Evolutionary conservation across 768 basidiomycete genomes (phyloP).

Genomic region (Lanmaoa pseudosensibilis): DNA sequence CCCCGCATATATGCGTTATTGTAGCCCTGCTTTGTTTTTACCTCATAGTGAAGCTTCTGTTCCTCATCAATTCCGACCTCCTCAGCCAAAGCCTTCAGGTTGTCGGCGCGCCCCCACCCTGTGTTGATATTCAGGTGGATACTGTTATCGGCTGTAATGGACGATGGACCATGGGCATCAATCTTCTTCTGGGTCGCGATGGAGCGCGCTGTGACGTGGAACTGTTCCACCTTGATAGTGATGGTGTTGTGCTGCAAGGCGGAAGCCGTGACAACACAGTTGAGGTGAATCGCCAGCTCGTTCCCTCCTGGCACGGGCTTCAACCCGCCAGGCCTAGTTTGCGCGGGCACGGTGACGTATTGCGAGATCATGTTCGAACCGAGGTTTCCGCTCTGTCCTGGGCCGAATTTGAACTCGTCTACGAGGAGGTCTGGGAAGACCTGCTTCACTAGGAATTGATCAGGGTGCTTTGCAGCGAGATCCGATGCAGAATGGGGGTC

Average conservation of each 20-base stretch:
- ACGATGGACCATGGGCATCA: not conserved
- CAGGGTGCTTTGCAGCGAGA: not conserved
- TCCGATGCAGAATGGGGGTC: not conserved
- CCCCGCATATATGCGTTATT: not conserved
- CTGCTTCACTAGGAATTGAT: not conserved
- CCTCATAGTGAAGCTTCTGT: constrained; percentile 1
- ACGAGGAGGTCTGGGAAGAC: not conserved
- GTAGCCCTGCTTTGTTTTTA: constrained; percentile 3
- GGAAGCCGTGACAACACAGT: not conserved
- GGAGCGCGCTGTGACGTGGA: constrained; percentile 4
- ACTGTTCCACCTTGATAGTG: not conserved
- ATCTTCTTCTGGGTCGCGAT: constrained; percentile 2
- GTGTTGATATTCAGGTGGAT: constrained; percentile 8
- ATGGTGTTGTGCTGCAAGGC: not conserved
- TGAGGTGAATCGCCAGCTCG: constrained; percentile 10
- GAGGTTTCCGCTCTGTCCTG: not conserved
- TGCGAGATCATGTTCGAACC: constrained; percentile 11
- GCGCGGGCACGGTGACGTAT: not conserved
- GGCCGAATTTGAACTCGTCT: constrained; percentile 8
- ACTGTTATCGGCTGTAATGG: constrained; percentile 6
- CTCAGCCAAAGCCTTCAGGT: constrained; percentile 5
- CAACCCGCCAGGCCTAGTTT: not conserved
- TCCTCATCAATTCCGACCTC: not conserved
- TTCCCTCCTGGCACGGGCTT: not conserved
- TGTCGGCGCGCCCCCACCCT: constrained; percentile 2